phyloP scores from a whole-genome alignment of 805 yeast genomes.

The Wickerhamiella dianesei region DNA sequence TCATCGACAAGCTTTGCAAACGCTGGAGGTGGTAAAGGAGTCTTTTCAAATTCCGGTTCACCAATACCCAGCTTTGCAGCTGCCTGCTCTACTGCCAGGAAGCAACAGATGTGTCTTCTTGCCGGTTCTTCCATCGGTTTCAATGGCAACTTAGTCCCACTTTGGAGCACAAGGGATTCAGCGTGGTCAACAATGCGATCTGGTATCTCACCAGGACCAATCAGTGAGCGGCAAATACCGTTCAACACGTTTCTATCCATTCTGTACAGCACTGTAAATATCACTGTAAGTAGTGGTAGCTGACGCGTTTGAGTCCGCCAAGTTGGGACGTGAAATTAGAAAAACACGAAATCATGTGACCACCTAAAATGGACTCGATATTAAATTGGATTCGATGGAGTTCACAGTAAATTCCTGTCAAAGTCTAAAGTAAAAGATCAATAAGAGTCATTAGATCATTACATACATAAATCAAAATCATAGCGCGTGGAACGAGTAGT shows the following conservation, averaged over 20 bases:
- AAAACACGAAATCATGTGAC: no score
- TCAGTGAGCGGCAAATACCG: constrained; percentile 2
- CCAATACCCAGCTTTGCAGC: constrained; percentile 5
- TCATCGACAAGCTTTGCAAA: constrained; percentile 9
- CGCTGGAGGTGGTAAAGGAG: constrained; percentile 17
- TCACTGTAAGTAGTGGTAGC: not conserved
- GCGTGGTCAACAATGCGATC: constrained; percentile 9
- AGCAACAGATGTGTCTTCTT: constrained; percentile 16
- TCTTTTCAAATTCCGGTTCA: constrained; percentile 7
- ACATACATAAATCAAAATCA: constrained; percentile 48
- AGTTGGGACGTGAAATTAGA: not conserved
- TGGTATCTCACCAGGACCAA: constrained; percentile 7
- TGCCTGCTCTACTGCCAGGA: constrained; percentile 14
- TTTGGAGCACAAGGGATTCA: constrained; percentile 8
- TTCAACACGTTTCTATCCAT: constrained; percentile 1
- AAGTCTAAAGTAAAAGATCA: no score
- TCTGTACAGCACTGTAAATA: not conserved
- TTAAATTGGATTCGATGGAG: not conserved
- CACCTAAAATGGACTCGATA: no score
- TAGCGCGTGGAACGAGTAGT: constrained; percentile 8
- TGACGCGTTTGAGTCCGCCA: not conserved
- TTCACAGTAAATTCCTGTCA: not conserved
- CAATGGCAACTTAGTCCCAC: constrained; percentile 12
- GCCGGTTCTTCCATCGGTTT: constrained; percentile 19
- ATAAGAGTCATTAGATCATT: not conserved